Evolutionary conservation across 306 rosid genomes (phyloP).

Genomic region (Trichosanthes truncata): DNA sequence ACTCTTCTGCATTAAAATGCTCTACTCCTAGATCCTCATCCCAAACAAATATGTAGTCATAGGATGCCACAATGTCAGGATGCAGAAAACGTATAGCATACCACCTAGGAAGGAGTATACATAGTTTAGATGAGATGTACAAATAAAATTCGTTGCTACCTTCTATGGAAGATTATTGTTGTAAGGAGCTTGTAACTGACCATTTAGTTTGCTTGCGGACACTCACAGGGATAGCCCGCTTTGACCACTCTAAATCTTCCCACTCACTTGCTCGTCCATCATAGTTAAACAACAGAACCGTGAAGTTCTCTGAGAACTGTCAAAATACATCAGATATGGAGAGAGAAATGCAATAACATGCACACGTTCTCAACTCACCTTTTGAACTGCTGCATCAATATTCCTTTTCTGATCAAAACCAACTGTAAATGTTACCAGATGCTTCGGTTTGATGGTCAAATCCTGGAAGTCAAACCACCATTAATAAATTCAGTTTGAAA

Average conservation of each 20-base stretch:
- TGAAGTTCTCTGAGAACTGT: slow-evolving; percentile 83
- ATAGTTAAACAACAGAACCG: slow-evolving; percentile 79
- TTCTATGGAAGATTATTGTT: slow-evolving; percentile 8
- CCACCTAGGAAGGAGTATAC: slow-evolving; percentile 49
- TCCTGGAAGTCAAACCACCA: slow-evolving; percentile 59
- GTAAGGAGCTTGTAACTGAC: slow-evolving; percentile 24
- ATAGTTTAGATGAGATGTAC: background rate
- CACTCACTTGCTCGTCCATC: slow-evolving; percentile 78
- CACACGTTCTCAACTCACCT: slow-evolving; percentile 30
- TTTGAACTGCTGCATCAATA: slow-evolving; percentile 70
- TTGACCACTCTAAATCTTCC: slow-evolving; percentile 82
- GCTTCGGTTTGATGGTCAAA: slow-evolving; percentile 38
- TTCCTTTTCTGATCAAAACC: slow-evolving; percentile 57
- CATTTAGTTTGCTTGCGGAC: slow-evolving; percentile 83
- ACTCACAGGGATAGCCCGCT: slow-evolving; percentile 66
- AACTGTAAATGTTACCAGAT: slow-evolving; percentile 76
- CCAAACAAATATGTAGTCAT: slow-evolving; percentile 83
- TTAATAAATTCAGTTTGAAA: slow-evolving; percentile 29
- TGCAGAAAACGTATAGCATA: slow-evolving; percentile 90
- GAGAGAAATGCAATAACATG: slow-evolving; percentile 7
- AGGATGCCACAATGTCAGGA: slow-evolving; percentile 79
- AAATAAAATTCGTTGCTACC: background rate
- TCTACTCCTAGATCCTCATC: slow-evolving; percentile 86
- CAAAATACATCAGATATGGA: slow-evolving; percentile 18
- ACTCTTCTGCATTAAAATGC: slow-evolving; percentile 82